phyloP scores from a whole-genome alignment of 2,329 filamentous ascomycete genomes.

The Aspergillus ibericus region DNA sequence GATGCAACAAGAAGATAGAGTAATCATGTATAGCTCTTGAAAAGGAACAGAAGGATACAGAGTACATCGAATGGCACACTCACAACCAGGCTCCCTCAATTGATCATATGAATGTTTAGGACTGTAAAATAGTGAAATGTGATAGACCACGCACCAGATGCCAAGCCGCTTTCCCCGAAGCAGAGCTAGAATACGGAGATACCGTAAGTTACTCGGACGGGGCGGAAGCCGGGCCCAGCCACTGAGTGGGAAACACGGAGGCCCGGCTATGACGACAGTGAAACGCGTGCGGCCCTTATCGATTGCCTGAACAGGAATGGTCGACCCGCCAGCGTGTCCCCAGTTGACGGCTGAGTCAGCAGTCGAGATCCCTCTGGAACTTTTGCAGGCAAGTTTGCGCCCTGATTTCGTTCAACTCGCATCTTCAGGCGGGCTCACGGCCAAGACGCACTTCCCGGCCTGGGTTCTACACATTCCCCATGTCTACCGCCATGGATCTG shows the following conservation, averaged over 20 bases:
- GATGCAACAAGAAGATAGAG: neutral
- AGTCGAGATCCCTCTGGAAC: constrained; percentile 26
- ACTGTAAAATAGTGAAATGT: too few species aligned
- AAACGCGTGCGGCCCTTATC: constrained; percentile 18
- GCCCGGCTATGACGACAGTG: constrained; percentile 11
- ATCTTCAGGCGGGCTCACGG: constrained; percentile 12
- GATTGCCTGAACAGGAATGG: constrained; percentile 23
- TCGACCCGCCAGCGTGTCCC: constrained; percentile 16
- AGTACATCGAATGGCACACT: too few species aligned
- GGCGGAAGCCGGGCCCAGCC: neutral
- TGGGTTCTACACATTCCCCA: neutral
- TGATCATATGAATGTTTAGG: too few species aligned
- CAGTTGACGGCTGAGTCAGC: constrained; percentile 32
- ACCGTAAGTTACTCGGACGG: neutral
- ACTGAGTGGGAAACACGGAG: neutral
- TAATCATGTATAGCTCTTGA: neutral
- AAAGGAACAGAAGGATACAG: too few species aligned
- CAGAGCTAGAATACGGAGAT: neutral
- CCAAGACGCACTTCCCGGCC: constrained; percentile 3
- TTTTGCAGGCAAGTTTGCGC: constrained; percentile 20
- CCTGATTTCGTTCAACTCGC: constrained; percentile 7
- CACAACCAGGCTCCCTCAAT: too few species aligned
- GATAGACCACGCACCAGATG: too few species aligned
- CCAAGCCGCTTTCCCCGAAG: neutral
- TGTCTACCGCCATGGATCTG: constrained; percentile 33